A percentile compares a stretch with the other conserved stretches of the same genome.
Conservation (phyloP, 805 yeast genomes). For the Komagataella ulmi region DNA sequence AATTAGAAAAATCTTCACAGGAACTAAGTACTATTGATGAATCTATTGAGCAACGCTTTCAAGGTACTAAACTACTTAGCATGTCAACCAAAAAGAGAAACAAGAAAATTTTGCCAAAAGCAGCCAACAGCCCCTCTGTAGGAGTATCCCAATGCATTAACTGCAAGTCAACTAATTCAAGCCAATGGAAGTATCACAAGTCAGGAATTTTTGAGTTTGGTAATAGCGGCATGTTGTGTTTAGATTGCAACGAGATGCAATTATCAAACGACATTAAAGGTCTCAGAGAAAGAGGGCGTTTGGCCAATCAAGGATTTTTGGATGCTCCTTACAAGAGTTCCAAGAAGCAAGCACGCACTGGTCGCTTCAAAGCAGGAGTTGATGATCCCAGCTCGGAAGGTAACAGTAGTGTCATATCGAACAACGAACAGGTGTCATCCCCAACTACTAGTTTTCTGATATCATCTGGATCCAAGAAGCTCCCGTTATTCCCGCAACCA, state of each 20-base stretch:
- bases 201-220: constrained; percentile 21
- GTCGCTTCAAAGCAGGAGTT: not conserved
- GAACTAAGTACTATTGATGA: constrained; percentile 9
- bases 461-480: not conserved
- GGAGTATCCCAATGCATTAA: constrained; percentile 12
- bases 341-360: not conserved
- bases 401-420: not conserved
- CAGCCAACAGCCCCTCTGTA: constrained; percentile 2
- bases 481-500: not conserved
- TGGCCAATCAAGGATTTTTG: constrained; percentile 18
- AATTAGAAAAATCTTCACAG: constrained; percentile 8
- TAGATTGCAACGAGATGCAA: constrained; percentile 13
- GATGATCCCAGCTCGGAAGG: not conserved
- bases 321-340: constrained; percentile 15
- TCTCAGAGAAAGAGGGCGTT: constrained; percentile 17
- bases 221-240: constrained; percentile 19
- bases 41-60: not conserved
- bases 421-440: not conserved
- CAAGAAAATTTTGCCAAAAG: constrained; percentile 15
- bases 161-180: constrained; percentile 14
- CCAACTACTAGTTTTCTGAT: not conserved
- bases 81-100: constrained; percentile 8
- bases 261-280: constrained; percentile 10
- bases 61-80: constrained; percentile 8
- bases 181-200: constrained; percentile 18